Base-by-base conservation (phyloP, 2,329 filamentous ascomycete species). In the Tympanopsis confertula region DNA sequence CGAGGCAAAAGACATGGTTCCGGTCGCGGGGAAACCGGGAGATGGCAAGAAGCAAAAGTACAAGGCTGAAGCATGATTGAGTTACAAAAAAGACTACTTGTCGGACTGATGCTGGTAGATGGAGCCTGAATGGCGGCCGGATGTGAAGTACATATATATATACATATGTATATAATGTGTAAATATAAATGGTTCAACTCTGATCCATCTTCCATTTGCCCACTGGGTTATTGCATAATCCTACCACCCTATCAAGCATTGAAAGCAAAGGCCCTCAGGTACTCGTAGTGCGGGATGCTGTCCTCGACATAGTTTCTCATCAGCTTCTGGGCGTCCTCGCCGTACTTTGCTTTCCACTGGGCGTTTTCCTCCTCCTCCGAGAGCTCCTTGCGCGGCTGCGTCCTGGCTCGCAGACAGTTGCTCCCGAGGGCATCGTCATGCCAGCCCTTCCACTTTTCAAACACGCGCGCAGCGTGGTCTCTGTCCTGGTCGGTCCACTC, bases 371-470 rank as follows among this genome's bases (percentile, higher is more conserved):
- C 64, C 47, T 84, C 82, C 37, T 30, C 37, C 14, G 24, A 14
- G 22, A 4, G 38, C 58, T 69, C 57, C 59, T 78, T 74, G 56
- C 74, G 68, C 19, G 76, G 71, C 45, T 79, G 69, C 35, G 68
- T 66, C 52, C 85, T 69, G 2, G 84, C 75, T 54, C 80, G 81
- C 50, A 98, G 64, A 43, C 78, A 78, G 26, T 71, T 81, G 53
- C 85, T 94, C 47, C 83, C 69, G 49, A 96, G 85, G 13, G 87
- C 91, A 65, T 96, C 91, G 48, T 96, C 84, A 57, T 96, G 91
- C 64, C 94, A 96, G 10, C 91, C 91, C 47, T 79, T 83, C 91
- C 91, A 96, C 66, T 98, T 96, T 62, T 88, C 86, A 62, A 96
- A 96, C 14, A 78, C 79, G 44, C 76, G 69, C 46, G 71, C 68